These are phyloP conservation scores for Solanum ossicruentum DNA, from an alignment of 257 asterid species.

Conservation along the genomic window DNA sequence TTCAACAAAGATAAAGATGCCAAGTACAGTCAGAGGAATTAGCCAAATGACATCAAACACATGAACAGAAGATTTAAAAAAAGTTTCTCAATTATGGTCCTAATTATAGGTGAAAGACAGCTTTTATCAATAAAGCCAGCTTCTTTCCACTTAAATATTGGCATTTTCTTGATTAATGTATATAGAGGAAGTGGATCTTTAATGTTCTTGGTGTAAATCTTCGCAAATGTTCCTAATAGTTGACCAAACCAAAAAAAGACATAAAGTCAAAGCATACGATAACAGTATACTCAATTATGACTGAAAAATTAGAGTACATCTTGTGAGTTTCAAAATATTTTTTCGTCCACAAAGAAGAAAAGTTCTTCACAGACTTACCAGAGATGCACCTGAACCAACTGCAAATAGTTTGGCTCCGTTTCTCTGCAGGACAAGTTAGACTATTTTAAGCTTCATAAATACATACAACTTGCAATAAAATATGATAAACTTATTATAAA, in stretches of 20 bases:
- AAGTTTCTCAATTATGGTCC: neutral
- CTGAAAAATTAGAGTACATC: neutral
- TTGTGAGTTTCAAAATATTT: neutral
- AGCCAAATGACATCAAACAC: neutral
- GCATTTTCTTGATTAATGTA: neutral
- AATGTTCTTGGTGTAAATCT: neutral
- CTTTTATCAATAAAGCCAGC: neutral
- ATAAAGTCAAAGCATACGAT: neutral
- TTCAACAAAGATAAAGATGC: neutral
- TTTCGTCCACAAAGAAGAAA: neutral
- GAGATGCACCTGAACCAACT: conserved; percentile 86
- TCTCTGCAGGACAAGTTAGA: conserved; percentile 42
- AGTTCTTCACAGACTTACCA: conserved; percentile 34
- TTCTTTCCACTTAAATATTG: neutral
- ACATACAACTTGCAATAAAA: neutral
- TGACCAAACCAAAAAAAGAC: neutral
- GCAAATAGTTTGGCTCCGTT: conserved; percentile 83
- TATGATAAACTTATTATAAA: neutral
- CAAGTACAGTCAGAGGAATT: neutral
- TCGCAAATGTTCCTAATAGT: neutral
- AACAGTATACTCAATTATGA: neutral
- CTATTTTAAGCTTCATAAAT: conserved; percentile 2
- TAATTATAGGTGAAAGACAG: neutral
- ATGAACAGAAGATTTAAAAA: neutral
- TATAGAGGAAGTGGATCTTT: neutral